Evolutionary conservation across 139 green algal species (phyloP), one percentile per base, ranked within the genome.

Genomic region (Bryopsis sp.): DNA sequence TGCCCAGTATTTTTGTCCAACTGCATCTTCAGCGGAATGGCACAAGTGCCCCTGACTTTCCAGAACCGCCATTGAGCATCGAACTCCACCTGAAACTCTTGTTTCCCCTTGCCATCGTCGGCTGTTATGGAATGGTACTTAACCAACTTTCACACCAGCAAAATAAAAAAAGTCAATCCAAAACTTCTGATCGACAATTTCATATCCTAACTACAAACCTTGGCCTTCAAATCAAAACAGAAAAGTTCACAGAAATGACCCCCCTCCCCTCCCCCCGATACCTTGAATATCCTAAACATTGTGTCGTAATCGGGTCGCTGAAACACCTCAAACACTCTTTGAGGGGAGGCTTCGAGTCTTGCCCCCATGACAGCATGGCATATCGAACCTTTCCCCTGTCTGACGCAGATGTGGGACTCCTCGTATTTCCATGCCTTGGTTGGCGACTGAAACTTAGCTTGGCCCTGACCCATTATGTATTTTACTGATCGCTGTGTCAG

Each of bases 31-130:
- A 65, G 39, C 6, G 58, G 58, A 46, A 65, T 65, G 31, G 43
- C 39, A 65, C 58, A 65, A 22, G 29, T 26, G 26, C 58, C 58
- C 3, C 7, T 32, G 29, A 65, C 58, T 39, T 65, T 65, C 58
- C 58, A 65, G 58, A 65, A 65, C 31, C 6, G 26, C 58, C 58
- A 65, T 65, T 65, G 28, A 26, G 58, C 58, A 65, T 65, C 58
- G 4, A 65, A 15, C 26, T 65, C 15, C 28, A 65, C 6, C 39
- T 65, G 32, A 3, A 65, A 7, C 6, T 35, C 29, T 65, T 65
- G 39, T 26, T 65, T 31, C 11, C 58, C 58, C 26, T 32, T 5
- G 22, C 58, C 58, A 65, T 65, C 31, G n/a, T 65, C 58, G 39
- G 39, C 31, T 11, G 19, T 26, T 7, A 65, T 33, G n/a, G 39